Conservation (phyloP, 306 rosid genomes). For the Vachellia collinsii region DNA sequence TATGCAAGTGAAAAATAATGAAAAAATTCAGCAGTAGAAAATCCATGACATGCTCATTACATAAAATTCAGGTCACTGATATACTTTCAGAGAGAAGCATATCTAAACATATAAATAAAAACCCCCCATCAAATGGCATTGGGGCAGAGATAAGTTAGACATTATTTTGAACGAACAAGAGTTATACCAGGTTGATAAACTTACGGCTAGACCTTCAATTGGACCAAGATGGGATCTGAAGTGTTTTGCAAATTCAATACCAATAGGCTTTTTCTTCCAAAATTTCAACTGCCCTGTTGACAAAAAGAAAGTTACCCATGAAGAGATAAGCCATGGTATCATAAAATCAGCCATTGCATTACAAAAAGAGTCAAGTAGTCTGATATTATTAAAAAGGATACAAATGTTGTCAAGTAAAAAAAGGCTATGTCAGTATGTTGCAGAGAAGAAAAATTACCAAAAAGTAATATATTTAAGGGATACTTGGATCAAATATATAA, state of each 20-base stretch:
- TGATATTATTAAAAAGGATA: constrained; percentile 12
- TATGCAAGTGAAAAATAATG: neutral
- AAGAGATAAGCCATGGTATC: constrained; percentile 6
- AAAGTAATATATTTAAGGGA: neutral
- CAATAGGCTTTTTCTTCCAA: constrained; percentile 93
- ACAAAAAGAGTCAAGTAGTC: constrained; percentile 19
- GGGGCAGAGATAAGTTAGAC: constrained; percentile 34
- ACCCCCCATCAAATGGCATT: constrained; percentile 13
- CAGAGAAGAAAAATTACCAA: neutral
- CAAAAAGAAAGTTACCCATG: constrained; percentile 25
- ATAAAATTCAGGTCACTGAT: neutral
- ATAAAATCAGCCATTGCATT: neutral
- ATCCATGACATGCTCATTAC: constrained; percentile 20
- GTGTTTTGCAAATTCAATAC: constrained; percentile 96
- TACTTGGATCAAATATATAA: neutral
- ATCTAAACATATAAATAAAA: neutral
- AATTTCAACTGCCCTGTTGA: constrained; percentile 88
- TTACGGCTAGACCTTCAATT: constrained; percentile 91
- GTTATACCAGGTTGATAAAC: constrained; percentile 42
- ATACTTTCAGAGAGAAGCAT: constrained; percentile 8
- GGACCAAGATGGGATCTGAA: constrained; percentile 97
- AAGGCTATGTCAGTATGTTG: neutral
- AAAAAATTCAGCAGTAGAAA: neutral
- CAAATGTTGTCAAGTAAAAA: neutral
- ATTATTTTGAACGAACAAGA: constrained; percentile 19